phyloP scores from a whole-genome alignment of 352 stramenopile genomes.

The Phytophthora chlamydospora region DNA sequence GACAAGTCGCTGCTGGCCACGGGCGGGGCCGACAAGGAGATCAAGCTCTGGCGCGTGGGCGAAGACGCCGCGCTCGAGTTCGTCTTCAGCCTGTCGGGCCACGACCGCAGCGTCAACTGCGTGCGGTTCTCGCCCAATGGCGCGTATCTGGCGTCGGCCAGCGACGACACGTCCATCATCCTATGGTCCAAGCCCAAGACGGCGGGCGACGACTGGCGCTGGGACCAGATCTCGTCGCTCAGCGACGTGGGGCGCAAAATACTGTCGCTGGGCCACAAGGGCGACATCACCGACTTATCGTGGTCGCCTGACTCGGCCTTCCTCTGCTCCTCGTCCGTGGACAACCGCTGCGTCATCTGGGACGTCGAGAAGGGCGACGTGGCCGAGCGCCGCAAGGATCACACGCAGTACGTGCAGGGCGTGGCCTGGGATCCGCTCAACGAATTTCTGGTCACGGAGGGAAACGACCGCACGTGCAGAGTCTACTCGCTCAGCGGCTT shows the following conservation, averaged over 20 bases:
- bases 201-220: slow-evolving; percentile 69
- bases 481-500: slow-evolving; percentile 90
- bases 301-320: slow-evolving; percentile 93
- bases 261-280: slow-evolving; percentile 83
- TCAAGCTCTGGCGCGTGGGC: slow-evolving; percentile 84
- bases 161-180: slow-evolving; percentile 90
- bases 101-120: slow-evolving; percentile 92
- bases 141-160: slow-evolving; percentile 84
- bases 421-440: slow-evolving; percentile 96
- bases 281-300: slow-evolving; percentile 92
- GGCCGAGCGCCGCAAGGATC: slow-evolving; percentile 90
- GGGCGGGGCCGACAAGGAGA: slow-evolving; percentile 88
- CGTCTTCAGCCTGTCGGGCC: slow-evolving; percentile 84
- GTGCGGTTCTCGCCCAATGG: slow-evolving; percentile 92
- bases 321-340: slow-evolving; percentile 92
- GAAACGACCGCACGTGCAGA: slow-evolving; percentile 94
- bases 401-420: slow-evolving; percentile 97
- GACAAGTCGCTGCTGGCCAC: slow-evolving; percentile 62
- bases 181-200: slow-evolving; percentile 83
- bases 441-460: slow-evolving; percentile 93
- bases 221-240: slow-evolving; percentile 78
- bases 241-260: slow-evolving; percentile 82
- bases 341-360: slow-evolving; percentile 92
- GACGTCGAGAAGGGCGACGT: slow-evolving; percentile 80
- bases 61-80: slow-evolving; percentile 58